Evolutionary conservation across 495 filamentous ascomycete species (phyloP).

Genomic region (Aspergillus campestris): DNA sequence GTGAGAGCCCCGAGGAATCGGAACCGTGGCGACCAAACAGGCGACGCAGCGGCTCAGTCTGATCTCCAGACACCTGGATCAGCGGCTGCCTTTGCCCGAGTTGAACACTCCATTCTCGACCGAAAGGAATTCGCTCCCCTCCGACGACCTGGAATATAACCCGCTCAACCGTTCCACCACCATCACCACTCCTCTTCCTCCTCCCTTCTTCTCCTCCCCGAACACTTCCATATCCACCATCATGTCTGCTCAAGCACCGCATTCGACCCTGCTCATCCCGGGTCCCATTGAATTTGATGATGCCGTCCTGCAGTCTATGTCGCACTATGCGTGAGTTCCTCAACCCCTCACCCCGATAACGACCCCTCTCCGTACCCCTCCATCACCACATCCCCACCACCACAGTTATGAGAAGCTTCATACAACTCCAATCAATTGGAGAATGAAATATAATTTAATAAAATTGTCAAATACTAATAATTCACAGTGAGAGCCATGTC

Average conservation of each 20-base stretch:
- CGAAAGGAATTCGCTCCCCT: conserved; percentile 45
- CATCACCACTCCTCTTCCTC: conserved; percentile 12
- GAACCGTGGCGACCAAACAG: conserved; percentile 47
- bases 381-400: neutral
- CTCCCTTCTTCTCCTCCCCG: conserved; percentile 2
- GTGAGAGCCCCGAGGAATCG: conserved; percentile 24
- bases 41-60: conserved; percentile 64
- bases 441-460: too few species aligned
- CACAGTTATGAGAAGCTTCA: neutral
- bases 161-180: conserved; percentile 35
- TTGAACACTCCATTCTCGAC: conserved; percentile 62
- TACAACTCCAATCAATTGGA: neutral
- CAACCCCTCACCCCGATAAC: neutral
- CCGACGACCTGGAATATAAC: conserved; percentile 52
- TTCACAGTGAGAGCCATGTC: conserved; percentile 82
- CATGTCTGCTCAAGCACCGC: conserved; percentile 73
- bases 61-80: conserved; percentile 73
- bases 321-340: conserved; percentile 75
- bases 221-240: conserved; percentile 22
- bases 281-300: conserved; percentile 98
- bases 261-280: conserved; percentile 83
- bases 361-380: neutral
- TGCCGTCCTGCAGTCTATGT: conserved; percentile 90
- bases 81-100: conserved; percentile 48
- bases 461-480: neutral